A percentile compares a stretch with the other conserved stretches of the same genome.
Conservation (phyloP, 108 stramenopile species). For the Cyclostephanos tholiformis region DNA sequence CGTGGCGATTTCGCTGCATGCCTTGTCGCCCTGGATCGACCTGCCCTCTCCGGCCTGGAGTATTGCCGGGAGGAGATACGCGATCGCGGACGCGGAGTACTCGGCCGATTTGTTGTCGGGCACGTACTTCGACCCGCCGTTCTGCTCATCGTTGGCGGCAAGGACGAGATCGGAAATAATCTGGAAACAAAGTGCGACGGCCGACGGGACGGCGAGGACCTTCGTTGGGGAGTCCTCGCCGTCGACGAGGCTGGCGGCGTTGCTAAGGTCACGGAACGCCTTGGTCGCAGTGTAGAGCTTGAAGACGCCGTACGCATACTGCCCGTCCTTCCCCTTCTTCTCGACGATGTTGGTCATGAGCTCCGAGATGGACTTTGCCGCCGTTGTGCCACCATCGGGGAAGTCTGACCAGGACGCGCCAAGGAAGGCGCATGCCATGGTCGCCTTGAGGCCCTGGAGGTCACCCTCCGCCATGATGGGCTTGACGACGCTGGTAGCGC, state of each 20-base stretch:
- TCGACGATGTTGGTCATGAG: constrained; percentile 92
- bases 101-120: constrained; percentile 90
- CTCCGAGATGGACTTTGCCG: constrained; percentile 86
- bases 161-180: constrained; percentile 88
- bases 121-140: constrained; percentile 91
- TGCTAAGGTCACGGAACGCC: constrained; percentile 82
- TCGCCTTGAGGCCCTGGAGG: constrained; percentile 90
- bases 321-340: constrained; percentile 92
- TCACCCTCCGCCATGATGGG: constrained; percentile 91
- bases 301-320: constrained; percentile 93
- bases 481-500: constrained; percentile 88
- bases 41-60: constrained; percentile 83
- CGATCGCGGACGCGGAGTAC: constrained; percentile 78
- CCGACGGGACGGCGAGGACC: constrained; percentile 84
- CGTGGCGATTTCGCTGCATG: constrained; percentile 75
- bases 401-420: constrained; percentile 77
- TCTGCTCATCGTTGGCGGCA: constrained; percentile 84
- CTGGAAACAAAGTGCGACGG: constrained; percentile 84
- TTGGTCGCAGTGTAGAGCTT: constrained; percentile 92
- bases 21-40: constrained; percentile 86
- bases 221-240: constrained; percentile 69
- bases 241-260: constrained; percentile 64
- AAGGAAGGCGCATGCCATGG: constrained; percentile 92
- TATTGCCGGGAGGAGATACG: constrained; percentile 85
- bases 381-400: constrained; percentile 86